A percentile compares a stretch with the other conserved stretches of the same genome.
Evolutionary conservation across 2,329 filamentous ascomycete genomes (phyloP).

Genomic region (Aspergillus floridensis): DNA sequence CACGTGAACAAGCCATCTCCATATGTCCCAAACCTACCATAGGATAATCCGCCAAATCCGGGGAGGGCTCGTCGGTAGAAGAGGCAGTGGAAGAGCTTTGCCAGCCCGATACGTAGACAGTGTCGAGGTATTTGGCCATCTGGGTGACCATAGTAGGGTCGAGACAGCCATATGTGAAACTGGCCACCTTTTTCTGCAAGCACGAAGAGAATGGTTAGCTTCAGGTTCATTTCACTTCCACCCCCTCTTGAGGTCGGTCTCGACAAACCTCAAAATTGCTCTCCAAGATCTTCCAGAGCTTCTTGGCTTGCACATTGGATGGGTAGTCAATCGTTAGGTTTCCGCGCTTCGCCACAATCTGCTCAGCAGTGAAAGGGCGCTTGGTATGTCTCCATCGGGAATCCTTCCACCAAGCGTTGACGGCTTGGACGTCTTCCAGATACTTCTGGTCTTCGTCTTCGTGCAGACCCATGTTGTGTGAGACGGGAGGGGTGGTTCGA

Average conservation of each 20-base stretch:
- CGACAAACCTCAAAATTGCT: constrained; percentile 78
- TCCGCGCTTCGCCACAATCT: constrained; percentile 93
- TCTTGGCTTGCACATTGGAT: constrained; percentile 85
- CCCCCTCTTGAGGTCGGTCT: constrained; percentile 22
- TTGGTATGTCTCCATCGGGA: constrained; percentile 90
- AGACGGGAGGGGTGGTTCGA: not conserved
- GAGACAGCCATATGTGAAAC: constrained; percentile 94
- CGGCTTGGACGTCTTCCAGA: constrained; percentile 76
- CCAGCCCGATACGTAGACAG: constrained; percentile 98
- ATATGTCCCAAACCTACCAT: constrained; percentile 56
- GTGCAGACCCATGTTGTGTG: constrained; percentile 39
- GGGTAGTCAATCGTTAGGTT: constrained; percentile 88
- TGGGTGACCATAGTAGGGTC: constrained; percentile 98
- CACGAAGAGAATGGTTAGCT: constrained; percentile 12
- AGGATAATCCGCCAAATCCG: constrained; percentile 96
- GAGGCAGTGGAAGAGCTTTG: constrained; percentile 97
- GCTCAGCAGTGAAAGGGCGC: constrained; percentile 90
- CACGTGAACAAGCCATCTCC: not conserved
- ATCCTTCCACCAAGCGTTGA: constrained; percentile 93
- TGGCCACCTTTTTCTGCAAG: constrained; percentile 71
- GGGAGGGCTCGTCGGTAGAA: constrained; percentile 89
- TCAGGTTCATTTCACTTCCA: constrained; percentile 7
- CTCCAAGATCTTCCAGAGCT: constrained; percentile 90
- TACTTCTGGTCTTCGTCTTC: constrained; percentile 73
- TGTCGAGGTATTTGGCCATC: constrained; percentile 98